Percentiles rank a stretch among this genome's conserved stretches.
Evolutionary conservation across 306 rosid genomes (phyloP).

Genomic region (Oxytropis ochrocephala): DNA sequence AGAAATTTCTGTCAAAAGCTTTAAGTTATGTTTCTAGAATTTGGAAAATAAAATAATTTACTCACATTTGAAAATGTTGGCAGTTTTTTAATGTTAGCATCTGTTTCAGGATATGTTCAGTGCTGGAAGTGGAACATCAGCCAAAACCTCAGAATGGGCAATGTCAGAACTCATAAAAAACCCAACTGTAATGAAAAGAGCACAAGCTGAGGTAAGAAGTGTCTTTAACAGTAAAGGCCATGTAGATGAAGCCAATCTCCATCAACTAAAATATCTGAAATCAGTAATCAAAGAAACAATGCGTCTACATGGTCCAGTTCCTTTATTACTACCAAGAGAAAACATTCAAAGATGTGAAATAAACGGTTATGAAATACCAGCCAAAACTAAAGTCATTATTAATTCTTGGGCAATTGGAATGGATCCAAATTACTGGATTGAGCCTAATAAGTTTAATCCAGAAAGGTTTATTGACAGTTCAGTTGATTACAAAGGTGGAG

Average conservation of each 20-base stretch:
- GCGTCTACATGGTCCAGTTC: slow-evolving; percentile 18
- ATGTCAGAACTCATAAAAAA: slow-evolving; percentile 39
- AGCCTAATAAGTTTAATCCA: neutral
- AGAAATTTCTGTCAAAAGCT: neutral
- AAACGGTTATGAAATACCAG: slow-evolving; percentile 14
- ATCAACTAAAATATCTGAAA: slow-evolving; percentile 13
- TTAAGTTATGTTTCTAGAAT: neutral
- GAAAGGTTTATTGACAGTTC: neutral
- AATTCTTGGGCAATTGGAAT: slow-evolving; percentile 5
- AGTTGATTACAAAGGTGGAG: neutral
- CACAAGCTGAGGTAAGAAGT: slow-evolving; percentile 34
- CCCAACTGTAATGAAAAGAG: slow-evolving; percentile 28
- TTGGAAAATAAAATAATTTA: neutral
- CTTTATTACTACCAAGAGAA: slow-evolving; percentile 23
- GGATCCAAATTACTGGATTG: slow-evolving; percentile 1
- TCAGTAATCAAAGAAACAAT: slow-evolving; percentile 20
- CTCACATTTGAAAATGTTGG: neutral
- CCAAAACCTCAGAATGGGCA: slow-evolving; percentile 30
- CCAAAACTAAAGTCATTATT: slow-evolving; percentile 11
- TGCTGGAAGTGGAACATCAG: slow-evolving; percentile 40
- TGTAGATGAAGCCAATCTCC: slow-evolving; percentile 16
- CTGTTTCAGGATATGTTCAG: slow-evolving; percentile 32
- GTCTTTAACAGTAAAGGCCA: slow-evolving; percentile 13
- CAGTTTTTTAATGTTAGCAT: neutral
- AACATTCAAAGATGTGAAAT: slow-evolving; percentile 11